Evolutionary conservation across 495 filamentous ascomycete species (phyloP).

Genomic region (Ascobolus immersus): DNA sequence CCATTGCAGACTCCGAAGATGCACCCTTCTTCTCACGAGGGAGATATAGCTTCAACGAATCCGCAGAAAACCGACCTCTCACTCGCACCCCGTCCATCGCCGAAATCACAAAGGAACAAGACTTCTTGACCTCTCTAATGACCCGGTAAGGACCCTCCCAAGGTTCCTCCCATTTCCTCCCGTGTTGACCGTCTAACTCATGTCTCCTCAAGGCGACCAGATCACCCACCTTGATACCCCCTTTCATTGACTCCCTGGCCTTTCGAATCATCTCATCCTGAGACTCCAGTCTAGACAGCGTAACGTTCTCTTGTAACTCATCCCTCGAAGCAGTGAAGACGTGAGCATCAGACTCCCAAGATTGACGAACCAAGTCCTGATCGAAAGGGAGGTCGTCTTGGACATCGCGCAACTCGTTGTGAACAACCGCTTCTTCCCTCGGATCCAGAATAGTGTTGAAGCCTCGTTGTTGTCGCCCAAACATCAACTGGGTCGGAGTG

Average conservation of each 20-base stretch:
- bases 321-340: not conserved
- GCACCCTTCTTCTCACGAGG: too few relatives aligned
- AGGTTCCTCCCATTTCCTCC: not conserved
- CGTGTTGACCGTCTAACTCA: slow-evolving; percentile 1
- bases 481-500: slow-evolving; percentile 1
- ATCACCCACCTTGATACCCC: too few relatives aligned
- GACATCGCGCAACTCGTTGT: not conserved
- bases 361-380: not conserved
- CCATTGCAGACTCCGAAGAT: too few relatives aligned
- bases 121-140: too few relatives aligned
- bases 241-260: too few relatives aligned
- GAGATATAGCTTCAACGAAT: too few relatives aligned
- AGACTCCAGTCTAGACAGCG: not conserved
- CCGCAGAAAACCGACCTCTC: too few relatives aligned
- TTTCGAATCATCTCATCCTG: not conserved
- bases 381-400: too few relatives aligned
- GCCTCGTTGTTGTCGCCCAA: too few relatives aligned
- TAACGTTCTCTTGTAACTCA: not conserved
- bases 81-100: too few relatives aligned
- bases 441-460: not conserved
- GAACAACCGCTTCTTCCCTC: not conserved
- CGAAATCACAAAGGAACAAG: too few relatives aligned
- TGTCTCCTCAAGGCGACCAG: slow-evolving; percentile 1
- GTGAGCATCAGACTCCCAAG: not conserved
- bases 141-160: slow-evolving; percentile 7